A percentile compares a stretch with the other conserved stretches of the same genome.
These are phyloP conservation scores for Candida pini DNA, from an alignment of 805 yeast genomes.

Conservation along the genomic window DNA sequence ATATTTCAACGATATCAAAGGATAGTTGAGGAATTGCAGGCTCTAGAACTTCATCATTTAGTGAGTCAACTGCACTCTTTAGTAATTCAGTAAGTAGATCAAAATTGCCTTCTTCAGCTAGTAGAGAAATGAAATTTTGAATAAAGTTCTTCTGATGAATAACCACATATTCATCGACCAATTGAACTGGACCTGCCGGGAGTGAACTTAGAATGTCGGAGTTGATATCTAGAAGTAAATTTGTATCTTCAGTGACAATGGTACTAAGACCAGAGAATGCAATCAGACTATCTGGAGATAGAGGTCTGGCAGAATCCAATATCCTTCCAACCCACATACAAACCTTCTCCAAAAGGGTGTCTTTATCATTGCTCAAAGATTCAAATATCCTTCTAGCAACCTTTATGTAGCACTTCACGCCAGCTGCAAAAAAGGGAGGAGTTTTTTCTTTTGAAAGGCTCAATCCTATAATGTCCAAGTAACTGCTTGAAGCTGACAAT, in stretches of 20 bases:
- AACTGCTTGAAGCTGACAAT: conserved; percentile 4
- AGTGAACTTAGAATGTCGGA: conserved; percentile 18
- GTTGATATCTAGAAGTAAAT: conserved; percentile 18
- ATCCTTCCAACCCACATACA: conserved; percentile 8
- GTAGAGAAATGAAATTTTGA: conserved; percentile 18
- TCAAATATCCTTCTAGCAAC: conserved; percentile 5
- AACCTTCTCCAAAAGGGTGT: conserved; percentile 6
- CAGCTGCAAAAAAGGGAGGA: conserved; percentile 14
- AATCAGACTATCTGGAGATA: conserved; percentile 6
- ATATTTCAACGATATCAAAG: conserved; percentile 24
- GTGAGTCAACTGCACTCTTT: conserved; percentile 22
- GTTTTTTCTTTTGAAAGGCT: conserved; percentile 22
- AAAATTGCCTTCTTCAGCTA: conserved; percentile 9
- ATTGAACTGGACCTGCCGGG: conserved; percentile 16
- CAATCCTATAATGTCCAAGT: conserved; percentile 12
- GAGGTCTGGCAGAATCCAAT: conserved; percentile 15
- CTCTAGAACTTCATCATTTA: conserved; percentile 19
- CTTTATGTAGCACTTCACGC: conserved; percentile 25
- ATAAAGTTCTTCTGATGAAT: conserved; percentile 14
- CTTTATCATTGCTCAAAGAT: conserved; percentile 3
- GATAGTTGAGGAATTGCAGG: conserved; percentile 17
- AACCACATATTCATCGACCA: conserved; percentile 9
- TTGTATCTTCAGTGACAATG: conserved; percentile 13
- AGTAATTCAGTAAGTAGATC: conserved; percentile 18
- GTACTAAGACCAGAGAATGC: conserved; percentile 9